Conservation (phyloP, 306 rosid species). For the Quercus wislizeni region DNA sequence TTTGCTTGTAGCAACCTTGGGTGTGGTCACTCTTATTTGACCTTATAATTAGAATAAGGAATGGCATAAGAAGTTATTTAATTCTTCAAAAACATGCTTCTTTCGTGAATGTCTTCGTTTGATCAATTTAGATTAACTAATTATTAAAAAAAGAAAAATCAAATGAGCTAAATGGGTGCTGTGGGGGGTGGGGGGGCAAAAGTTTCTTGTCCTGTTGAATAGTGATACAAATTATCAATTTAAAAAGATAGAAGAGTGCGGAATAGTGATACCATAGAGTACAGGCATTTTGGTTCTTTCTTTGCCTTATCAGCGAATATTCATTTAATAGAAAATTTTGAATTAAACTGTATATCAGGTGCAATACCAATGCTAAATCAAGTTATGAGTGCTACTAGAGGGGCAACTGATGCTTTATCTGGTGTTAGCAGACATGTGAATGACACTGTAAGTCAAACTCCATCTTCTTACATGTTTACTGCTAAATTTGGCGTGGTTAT, state of each 20-base stretch:
- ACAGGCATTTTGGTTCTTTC: neutral
- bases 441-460: constrained; percentile 54
- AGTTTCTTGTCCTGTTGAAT: neutral
- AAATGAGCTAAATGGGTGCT: neutral
- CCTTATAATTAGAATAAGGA: neutral
- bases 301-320: neutral
- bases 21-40: neutral
- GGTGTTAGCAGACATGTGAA: constrained; percentile 83
- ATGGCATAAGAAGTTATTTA: neutral
- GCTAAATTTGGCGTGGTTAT: neutral
- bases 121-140: neutral
- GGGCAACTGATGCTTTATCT: constrained; percentile 92
- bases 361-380: constrained; percentile 80
- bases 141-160: too few relatives aligned
- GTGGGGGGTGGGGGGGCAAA: neutral
- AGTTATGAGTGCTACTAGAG: constrained; percentile 95
- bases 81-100: neutral
- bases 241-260: too few relatives aligned
- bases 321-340: neutral
- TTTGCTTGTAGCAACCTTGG: neutral
- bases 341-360: constrained; percentile 43
- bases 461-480: neutral
- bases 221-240: too few relatives aligned
- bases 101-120: neutral
- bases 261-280: neutral